These are phyloP conservation scores for Mucuna pruriens DNA, from an alignment of 306 rosid species.

Conservation along the genomic window DNA sequence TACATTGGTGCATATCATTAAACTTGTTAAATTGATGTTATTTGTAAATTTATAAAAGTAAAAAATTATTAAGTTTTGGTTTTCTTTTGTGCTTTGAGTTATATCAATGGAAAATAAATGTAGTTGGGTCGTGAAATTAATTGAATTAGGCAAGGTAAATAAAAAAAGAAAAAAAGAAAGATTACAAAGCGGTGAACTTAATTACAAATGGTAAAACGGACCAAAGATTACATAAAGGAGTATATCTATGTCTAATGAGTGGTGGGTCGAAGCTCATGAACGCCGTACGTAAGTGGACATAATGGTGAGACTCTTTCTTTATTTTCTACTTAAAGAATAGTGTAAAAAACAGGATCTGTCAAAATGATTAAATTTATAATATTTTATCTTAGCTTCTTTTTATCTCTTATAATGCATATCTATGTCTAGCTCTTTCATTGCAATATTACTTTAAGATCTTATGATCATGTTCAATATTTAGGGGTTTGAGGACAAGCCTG, in stretches of 20 bases:
- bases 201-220: slow-evolving; percentile 5
- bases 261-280: slow-evolving; percentile 23
- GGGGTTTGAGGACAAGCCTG: neutral
- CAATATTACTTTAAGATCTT: slow-evolving; percentile 27
- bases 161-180: neutral
- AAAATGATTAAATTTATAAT: neutral
- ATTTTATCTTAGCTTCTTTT: neutral
- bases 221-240: neutral
- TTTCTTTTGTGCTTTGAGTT: neutral
- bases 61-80: too few relatives aligned
- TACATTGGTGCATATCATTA: too few relatives aligned
- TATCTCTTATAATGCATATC: neutral
- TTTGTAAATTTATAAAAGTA: neutral
- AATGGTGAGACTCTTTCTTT: slow-evolving; percentile 16
- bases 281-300: slow-evolving; percentile 4
- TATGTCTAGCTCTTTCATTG: slow-evolving; percentile 23
- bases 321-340: neutral
- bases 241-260: slow-evolving; percentile 24
- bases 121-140: neutral
- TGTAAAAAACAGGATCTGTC: neutral
- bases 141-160: neutral
- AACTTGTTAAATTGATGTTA: neutral
- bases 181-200: neutral
- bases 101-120: neutral
- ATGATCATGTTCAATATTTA: slow-evolving; percentile 24